A percentile compares a stretch with the other conserved stretches of the same genome.
phyloP scores from a whole-genome alignment of 352 stramenopile genomes.

The Phytophthora pluvialis region DNA sequence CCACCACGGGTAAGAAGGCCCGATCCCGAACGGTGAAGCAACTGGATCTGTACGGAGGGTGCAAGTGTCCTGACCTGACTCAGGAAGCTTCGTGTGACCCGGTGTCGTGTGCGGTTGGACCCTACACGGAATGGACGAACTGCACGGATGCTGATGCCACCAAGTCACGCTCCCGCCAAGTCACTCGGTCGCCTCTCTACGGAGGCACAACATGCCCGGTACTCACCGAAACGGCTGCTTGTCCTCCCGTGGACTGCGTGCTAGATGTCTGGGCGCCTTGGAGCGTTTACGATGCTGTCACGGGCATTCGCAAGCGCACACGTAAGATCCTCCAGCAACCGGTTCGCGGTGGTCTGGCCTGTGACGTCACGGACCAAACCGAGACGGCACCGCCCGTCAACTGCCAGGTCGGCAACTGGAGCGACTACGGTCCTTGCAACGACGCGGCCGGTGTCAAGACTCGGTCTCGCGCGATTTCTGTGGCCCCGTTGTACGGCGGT shows the following conservation, averaged over 20 bases:
- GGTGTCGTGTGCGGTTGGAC: slow-evolving; percentile 45
- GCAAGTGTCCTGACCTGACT: slow-evolving; percentile 48
- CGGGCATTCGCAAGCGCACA: slow-evolving; percentile 41
- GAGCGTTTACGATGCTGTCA: slow-evolving; percentile 46
- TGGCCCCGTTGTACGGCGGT: slow-evolving; percentile 51
- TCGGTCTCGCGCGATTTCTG: slow-evolving; percentile 38
- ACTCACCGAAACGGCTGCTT: slow-evolving; percentile 37
- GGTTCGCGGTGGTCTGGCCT: slow-evolving; percentile 51
- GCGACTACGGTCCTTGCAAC: slow-evolving; percentile 49
- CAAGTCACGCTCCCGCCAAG: slow-evolving; percentile 36
- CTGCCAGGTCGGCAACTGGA: slow-evolving; percentile 60
- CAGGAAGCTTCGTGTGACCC: slow-evolving; percentile 52
- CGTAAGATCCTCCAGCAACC: slow-evolving; percentile 35
- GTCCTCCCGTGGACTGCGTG: slow-evolving; percentile 51
- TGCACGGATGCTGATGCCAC: slow-evolving; percentile 54
- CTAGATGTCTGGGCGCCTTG: slow-evolving; percentile 51
- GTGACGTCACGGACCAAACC: slow-evolving; percentile 33
- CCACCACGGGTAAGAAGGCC: slow-evolving; percentile 39
- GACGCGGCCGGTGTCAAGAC: slow-evolving; percentile 37
- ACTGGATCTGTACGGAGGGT: slow-evolving; percentile 58
- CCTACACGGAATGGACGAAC: slow-evolving; percentile 52
- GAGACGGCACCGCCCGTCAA: slow-evolving; percentile 54
- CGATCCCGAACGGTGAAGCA: slow-evolving; percentile 46
- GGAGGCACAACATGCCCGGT: slow-evolving; percentile 35
- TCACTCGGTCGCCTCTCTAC: slow-evolving; percentile 47